Evolutionary conservation across 306 rosid species (phyloP), one percentile per base, ranked within the genome.

Genomic region (Geum urbanum): DNA sequence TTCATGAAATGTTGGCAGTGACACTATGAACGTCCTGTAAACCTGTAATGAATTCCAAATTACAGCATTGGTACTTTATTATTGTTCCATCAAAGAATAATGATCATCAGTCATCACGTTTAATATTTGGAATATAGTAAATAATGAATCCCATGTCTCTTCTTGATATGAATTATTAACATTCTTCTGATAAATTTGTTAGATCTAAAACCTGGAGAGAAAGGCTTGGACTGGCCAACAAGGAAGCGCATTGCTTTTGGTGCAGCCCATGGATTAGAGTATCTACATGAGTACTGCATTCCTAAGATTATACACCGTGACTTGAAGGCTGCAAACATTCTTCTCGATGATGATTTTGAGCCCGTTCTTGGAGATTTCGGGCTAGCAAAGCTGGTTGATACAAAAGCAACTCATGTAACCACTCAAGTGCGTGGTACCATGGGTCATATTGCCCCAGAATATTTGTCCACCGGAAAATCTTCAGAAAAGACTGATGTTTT

Each of bases 361-460:
- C 85, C 98, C 54, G 92, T 94, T 63, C 90, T 94, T 10, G 98
- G 98, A 71, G 98, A 94, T 68, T 94, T 90, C 57, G 98, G 98
- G 35, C 76, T 94, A 18, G 96, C 94, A 57, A 90, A 84, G 84
- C 74, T 81, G 63, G 92, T 90, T 58, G 98, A 94, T 77, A 70
- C 89, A 48, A 81, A 83, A 60, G 69, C 81, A 79, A 94, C 96
- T 74, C 97, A 88, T 66, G 91, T 90, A n/a, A 94, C 98, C 43
- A 94, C 98, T 79, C 97, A 90, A 79, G 88, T 94, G 32, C 75
- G 98, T 1, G 98, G 98, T 39, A 94, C 98, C 41, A 90, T 94
- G 98, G 98, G 98, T 52, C 98, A 94, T 59, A 94, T 94, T 62
- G 97, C 98, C 70, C 98, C 98, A 0, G 98, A 90, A 66, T 94